These are phyloP conservation scores for Hibiscus mutabilis DNA, from an alignment of 345 rosid genomes.

Conservation along the genomic window DNA sequence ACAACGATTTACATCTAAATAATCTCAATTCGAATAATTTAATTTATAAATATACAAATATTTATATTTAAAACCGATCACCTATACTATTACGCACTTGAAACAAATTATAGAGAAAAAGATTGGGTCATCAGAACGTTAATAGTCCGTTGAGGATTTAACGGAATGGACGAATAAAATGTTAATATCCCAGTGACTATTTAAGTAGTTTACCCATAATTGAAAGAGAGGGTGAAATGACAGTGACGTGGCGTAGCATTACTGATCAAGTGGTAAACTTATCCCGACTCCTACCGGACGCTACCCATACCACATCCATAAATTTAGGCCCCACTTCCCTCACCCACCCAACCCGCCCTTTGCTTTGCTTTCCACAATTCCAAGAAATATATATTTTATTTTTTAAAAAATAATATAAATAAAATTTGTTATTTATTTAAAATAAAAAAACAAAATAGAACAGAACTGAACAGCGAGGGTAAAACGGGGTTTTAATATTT, in stretches of 20 bases:
- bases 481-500: neutral
- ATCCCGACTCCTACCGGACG: slow-evolving; percentile 21
- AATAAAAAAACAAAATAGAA: neutral
- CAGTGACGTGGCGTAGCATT: slow-evolving; percentile 22
- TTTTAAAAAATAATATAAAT: too few relatives aligned
- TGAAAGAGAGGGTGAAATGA: neutral
- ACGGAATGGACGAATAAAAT: too few relatives aligned
- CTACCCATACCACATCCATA: slow-evolving; percentile 9
- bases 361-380: slow-evolving; percentile 1
- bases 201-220: neutral
- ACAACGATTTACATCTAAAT: too few relatives aligned
- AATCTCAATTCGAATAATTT: too few relatives aligned
- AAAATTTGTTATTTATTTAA: neutral
- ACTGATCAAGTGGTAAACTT: slow-evolving; percentile 18
- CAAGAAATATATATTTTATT: neutral
- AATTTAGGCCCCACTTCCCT: slow-evolving; percentile 17
- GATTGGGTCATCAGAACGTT: too few relatives aligned
- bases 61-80: too few relatives aligned
- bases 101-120: too few relatives aligned
- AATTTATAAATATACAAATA: too few relatives aligned
- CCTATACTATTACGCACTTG: too few relatives aligned
- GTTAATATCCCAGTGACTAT: too few relatives aligned
- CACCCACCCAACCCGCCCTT: neutral
- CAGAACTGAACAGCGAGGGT: neutral
- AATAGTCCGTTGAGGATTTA: too few relatives aligned